Evolutionary conservation across 345 rosid species (phyloP), one percentile per base, ranked within the genome.

Genomic region (Combretum micranthum): DNA sequence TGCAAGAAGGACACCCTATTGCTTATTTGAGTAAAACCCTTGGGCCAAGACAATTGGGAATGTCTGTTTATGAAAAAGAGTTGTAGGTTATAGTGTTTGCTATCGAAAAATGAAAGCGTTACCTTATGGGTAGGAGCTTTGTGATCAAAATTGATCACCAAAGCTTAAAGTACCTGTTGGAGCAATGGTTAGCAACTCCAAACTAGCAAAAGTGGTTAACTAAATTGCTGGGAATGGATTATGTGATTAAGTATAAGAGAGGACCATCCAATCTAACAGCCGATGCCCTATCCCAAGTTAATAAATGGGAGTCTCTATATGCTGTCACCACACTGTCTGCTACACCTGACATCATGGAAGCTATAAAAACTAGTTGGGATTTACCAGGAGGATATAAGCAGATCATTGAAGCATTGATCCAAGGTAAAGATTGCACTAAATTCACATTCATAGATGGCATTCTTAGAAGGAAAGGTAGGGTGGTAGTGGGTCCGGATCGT

Each of bases 141-240:
- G 12, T 52, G 12, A 52, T 62, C 1, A 42, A 14, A 12, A 62
- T 44, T 1, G 66, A 62, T 53, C 66, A 53, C 11, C 50, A 62
- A 15, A 52, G 51, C 16, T 13, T 42, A 1, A 52, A 53, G 32
- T 44, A 17, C 13, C 15, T 59, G 4, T 13, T 46, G 0, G 43
- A 46, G 12, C 53, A 59, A 15, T 2, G 22, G 2, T 14, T 21
- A 20, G 0, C 50, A 4, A 53, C 50, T 1, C 50, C 57, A 0
- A 12, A 14, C n/a, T 59, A 62, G 43, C 58, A 52, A 4, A 42
- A 14, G 19, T 62, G 66, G 66, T 20, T 62, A 7, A 7, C 53
- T n/a, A 59, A 59, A n/a, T n/a, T 59, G 7, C 4, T 59, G 44
- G 62, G 62, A 1, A n/a, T 12, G 15, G 25, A 52, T 9, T 62